Evolutionary conservation across 2,329 filamentous ascomycete species (phyloP).

Genomic region (Aspergillus novofumigatus): DNA sequence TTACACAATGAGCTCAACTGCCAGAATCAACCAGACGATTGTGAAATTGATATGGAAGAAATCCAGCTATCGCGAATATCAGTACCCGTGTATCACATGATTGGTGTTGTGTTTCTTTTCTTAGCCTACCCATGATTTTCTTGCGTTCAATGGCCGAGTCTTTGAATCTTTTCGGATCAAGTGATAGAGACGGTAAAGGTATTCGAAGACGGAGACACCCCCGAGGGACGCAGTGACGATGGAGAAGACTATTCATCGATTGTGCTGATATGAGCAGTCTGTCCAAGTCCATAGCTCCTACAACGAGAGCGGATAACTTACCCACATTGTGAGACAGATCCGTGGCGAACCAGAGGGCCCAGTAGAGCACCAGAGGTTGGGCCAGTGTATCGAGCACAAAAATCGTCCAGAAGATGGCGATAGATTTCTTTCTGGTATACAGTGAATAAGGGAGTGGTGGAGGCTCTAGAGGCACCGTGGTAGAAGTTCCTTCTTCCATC

Average conservation of each 20-base stretch:
- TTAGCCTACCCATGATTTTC: slow-evolving; percentile 37
- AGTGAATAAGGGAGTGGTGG: slow-evolving; percentile 56
- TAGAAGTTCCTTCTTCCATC: slow-evolving; percentile 33
- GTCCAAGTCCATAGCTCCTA: neutral
- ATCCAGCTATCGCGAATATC: slow-evolving; percentile 30
- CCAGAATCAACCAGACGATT: slow-evolving; percentile 42
- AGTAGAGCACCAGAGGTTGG: slow-evolving; percentile 59
- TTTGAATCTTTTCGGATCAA: slow-evolving; percentile 35
- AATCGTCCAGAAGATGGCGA: slow-evolving; percentile 56
- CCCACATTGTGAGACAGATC: slow-evolving; percentile 42
- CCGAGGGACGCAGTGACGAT: slow-evolving; percentile 40
- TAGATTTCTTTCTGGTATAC: slow-evolving; percentile 51
- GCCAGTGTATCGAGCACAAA: slow-evolving; percentile 56
- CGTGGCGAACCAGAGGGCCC: slow-evolving; percentile 56
- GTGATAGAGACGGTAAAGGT: slow-evolving; percentile 40
- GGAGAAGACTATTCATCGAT: slow-evolving; percentile 33
- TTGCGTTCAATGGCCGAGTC: slow-evolving; percentile 39
- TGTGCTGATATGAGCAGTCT: neutral
- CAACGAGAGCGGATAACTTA: slow-evolving; percentile 19
- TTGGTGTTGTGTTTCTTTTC: neutral
- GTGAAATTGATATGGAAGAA: slow-evolving; percentile 47
- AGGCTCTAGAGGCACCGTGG: slow-evolving; percentile 24
- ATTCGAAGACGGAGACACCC: slow-evolving; percentile 42
- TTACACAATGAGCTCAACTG: slow-evolving; percentile 41
- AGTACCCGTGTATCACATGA: slow-evolving; percentile 1